Evolutionary conservation across 257 asterid species (phyloP).

Genomic region (Solanum paucissectum): DNA sequence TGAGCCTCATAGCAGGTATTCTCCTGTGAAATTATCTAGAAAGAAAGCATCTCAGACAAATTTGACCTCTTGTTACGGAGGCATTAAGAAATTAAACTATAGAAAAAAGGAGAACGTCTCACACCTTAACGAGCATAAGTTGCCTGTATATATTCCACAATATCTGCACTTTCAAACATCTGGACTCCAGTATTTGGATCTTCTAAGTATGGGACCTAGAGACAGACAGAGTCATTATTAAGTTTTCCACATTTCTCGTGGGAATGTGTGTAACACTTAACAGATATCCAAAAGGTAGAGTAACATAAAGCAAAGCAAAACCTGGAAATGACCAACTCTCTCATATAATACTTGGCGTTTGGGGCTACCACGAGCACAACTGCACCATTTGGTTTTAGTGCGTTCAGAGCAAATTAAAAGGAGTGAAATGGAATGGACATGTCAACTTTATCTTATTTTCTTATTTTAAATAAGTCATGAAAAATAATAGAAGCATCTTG

Average conservation of each 20-base stretch:
- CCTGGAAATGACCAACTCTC: conserved; percentile 88
- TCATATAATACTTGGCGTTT: conserved; percentile 53
- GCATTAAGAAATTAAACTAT: background rate
- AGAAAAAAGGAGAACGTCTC: background rate
- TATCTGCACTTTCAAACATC: conserved; percentile 95
- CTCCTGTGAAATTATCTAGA: background rate
- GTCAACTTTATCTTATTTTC: background rate
- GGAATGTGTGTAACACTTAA: background rate
- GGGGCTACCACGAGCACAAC: conserved; percentile 97
- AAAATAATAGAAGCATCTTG: background rate
- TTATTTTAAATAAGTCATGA: background rate
- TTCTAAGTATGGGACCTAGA: conserved; percentile 84
- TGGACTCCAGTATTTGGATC: conserved; percentile 90
- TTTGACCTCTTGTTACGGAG: background rate
- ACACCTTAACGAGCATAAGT: conserved; percentile 53
- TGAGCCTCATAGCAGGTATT: background rate
- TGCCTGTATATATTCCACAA: conserved; percentile 65
- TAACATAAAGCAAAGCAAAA: background rate
- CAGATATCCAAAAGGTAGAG: background rate
- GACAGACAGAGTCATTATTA: background rate
- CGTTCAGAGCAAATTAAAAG: background rate
- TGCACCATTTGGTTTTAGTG: conserved; percentile 14
- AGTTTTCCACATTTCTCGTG: background rate
- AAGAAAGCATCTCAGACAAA: background rate
- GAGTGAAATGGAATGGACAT: background rate